Base-by-base conservation (phyloP, 2,329 filamentous ascomycete species). In the Purpureocillium lavendulum region DNA sequence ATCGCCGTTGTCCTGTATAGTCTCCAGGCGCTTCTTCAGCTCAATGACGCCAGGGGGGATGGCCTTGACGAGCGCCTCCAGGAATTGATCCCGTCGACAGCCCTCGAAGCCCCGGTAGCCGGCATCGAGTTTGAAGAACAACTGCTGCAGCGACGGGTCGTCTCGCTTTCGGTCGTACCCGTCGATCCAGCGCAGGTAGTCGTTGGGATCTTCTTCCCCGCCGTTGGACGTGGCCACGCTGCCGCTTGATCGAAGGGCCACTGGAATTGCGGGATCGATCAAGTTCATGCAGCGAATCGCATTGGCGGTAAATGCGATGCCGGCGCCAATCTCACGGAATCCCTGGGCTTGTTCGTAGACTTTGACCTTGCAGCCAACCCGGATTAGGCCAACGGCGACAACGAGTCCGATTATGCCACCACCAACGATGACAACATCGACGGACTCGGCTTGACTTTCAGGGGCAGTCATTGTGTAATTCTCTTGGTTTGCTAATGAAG, bases 321-420 rank as follows among this genome's bases (percentile, higher is more conserved):
- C 72, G 0, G 71, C 70, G 0, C 72, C 72, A 5, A 69, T 66
- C 45, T 72, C 69, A 3, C 60, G 56, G 39, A 70, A 65, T 1
- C 52, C 49, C 0, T 56, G 36, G 0, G 67, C 61, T 7, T 66
- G 62, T 48, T 75, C 71, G 46, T 70, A 75, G 4, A 75, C 40
- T 1, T 55, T 69, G 66, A 2, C 57, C 57, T 31, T 66, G 57
- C 0, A 75, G 62, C 12, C 61, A n/a, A n/a, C n/a, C n/a, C n/a
- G n/a, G n/a, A n/a, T n/a, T n/a, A n/a, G n/a, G n/a, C n/a, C n/a
- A n/a, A n/a, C n/a, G n/a, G n/a, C 70, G 0, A 73, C 56, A 1
- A 68, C 68, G 1, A 75, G 59, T 13, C 71, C 72, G 3, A 66
- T 72, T 42, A 66, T 75, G 49, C 63, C 77, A 39, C 59, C 74